Evolutionary conservation across 768 basidiomycete genomes (phyloP), one percentile per base, ranked within the genome.

Genomic region (Coprinopsis strossmayeri): DNA sequence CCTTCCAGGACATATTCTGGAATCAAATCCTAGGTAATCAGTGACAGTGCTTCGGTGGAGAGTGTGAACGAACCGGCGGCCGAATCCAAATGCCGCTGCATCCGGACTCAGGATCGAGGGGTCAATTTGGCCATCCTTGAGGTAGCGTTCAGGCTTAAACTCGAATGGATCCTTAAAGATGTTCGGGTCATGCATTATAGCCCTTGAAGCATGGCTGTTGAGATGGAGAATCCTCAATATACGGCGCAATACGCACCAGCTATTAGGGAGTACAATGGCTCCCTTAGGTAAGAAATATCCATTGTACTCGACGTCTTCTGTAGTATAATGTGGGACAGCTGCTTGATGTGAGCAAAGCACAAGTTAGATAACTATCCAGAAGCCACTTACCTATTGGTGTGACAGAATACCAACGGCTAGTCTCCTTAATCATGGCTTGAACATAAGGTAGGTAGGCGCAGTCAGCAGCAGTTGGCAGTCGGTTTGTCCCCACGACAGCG

Each of bases 261-360:
- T 50, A 42, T 60, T 63, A 15, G 57, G 45, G 15, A 59, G 41
- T 0, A 63, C 38, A 12, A 57, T 38, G 17, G 60, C 55, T 2
- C 69, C 70, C 50, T 63, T 62, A 13, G 70, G 69, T 32, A 70
- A 65, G 37, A 58, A 59, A 50, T 67, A 68, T 3, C 68, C 68
- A 34, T 63, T 59, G 43, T 64, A 69, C 13, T 64, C 59, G 47
- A 69, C 65, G 21, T 68, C 65, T 20, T 56, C 41, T 9, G 48
- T 54, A 17, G 50, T 35, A 13, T 43, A 24, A 39, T 57, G 59
- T 2, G 55, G 49, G n/a, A 61, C 39, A 25, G 48, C 61, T 55
- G 26, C 18, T n/a, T 23, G 13, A 20, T 18, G 1, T 24, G 32
- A 9, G 5, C 17, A 10, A 26, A 23, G 41, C 46, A 15, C 34